Evolutionary conservation across 371 early-diverging fungal genomes (phyloP).

Genomic region (Mortierella sp.): DNA sequence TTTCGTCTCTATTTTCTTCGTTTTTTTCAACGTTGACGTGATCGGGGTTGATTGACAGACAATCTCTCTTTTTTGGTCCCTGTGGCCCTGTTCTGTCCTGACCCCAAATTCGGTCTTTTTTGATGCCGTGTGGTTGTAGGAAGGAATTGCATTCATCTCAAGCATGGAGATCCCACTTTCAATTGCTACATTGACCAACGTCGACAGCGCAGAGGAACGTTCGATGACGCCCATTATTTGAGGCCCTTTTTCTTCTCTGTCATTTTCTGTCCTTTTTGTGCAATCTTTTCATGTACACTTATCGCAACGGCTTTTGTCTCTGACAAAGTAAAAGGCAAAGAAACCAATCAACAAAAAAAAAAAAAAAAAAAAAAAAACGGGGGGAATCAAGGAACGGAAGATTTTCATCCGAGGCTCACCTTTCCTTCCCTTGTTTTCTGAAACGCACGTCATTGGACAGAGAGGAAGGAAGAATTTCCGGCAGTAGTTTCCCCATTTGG

Average conservation of each 20-base stretch:
- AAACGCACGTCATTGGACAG: background rate
- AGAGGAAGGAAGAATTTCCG: background rate
- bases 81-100: too few relatives aligned
- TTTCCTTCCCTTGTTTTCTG: too few relatives aligned
- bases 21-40: background rate
- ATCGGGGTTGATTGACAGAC: background rate
- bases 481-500: slow-evolving; percentile 11
- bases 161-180: too few relatives aligned
- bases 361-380: background rate
- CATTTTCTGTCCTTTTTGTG: background rate
- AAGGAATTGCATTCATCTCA: background rate
- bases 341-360: background rate
- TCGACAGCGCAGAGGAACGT: background rate
- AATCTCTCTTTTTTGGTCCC: background rate
- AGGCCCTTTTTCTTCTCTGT: background rate
- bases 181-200: background rate
- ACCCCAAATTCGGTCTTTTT: slow-evolving; percentile 5
- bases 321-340: too few relatives aligned
- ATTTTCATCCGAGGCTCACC: background rate
- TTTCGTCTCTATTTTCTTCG: background rate
- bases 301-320: too few relatives aligned
- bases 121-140: background rate
- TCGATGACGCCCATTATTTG: background rate
- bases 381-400: background rate
- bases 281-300: too few relatives aligned